Conservation (phyloP, 768 basidiomycete species). For the Suillus alpinus region DNA sequence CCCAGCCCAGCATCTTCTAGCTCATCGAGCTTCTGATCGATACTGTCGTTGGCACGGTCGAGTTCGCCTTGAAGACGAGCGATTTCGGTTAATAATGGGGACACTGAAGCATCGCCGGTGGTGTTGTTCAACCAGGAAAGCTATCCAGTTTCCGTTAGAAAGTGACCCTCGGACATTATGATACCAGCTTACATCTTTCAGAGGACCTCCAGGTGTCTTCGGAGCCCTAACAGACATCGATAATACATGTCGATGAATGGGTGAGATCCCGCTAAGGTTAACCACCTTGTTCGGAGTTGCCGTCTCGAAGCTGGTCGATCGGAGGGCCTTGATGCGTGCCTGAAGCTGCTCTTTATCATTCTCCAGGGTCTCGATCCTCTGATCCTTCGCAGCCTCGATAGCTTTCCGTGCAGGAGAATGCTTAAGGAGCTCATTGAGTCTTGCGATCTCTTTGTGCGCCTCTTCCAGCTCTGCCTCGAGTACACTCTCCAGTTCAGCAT, state of each 20-base stretch:
- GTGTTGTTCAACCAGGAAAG: slow-evolving; percentile 73
- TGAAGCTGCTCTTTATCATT: slow-evolving; percentile 73
- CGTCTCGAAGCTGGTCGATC: slow-evolving; percentile 49
- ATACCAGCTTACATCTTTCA: slow-evolving; percentile 61
- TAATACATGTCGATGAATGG: slow-evolving; percentile 70
- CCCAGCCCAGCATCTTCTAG: slow-evolving; percentile 79
- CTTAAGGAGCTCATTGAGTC: slow-evolving; percentile 59
- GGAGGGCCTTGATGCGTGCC: slow-evolving; percentile 63
- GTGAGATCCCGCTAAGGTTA: slow-evolving; percentile 65
- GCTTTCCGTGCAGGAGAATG: slow-evolving; percentile 78
- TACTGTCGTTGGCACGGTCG: slow-evolving; percentile 75
- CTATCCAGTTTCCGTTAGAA: slow-evolving; percentile 33
- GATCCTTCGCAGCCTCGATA: slow-evolving; percentile 73
- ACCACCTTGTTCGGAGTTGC: slow-evolving; percentile 56
- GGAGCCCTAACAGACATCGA: slow-evolving; percentile 68
- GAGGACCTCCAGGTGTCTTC: slow-evolving; percentile 74
- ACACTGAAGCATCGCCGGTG: slow-evolving; percentile 49
- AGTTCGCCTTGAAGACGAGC: slow-evolving; percentile 71
- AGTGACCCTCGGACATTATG: neutral
- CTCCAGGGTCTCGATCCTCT: slow-evolving; percentile 73
- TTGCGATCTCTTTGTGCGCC: slow-evolving; percentile 73
- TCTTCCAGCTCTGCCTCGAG: slow-evolving; percentile 76
- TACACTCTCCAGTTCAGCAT: slow-evolving; percentile 55
- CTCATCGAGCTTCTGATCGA: slow-evolving; percentile 86
- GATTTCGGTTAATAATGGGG: slow-evolving; percentile 72